Evolutionary conservation across 23 red algal genomes (phyloP).

Genomic region (Chondrus crispus): DNA sequence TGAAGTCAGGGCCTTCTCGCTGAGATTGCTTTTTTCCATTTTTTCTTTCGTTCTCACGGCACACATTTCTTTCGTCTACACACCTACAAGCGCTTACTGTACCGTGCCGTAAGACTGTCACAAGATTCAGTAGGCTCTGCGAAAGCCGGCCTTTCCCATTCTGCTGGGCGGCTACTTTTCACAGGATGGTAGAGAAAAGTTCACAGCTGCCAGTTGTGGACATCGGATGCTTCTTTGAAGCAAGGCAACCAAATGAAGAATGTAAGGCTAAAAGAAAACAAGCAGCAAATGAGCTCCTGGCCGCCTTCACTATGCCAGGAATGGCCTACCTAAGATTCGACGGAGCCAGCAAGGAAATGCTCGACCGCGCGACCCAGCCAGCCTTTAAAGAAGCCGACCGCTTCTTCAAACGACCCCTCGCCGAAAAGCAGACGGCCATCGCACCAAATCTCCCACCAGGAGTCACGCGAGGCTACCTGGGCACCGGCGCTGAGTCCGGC

Average conservation of each 20-base stretch:
- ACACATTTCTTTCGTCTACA: too few relatives aligned
- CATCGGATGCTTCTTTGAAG: background rate
- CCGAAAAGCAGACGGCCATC: background rate
- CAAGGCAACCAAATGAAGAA: background rate
- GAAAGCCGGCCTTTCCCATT: too few relatives aligned
- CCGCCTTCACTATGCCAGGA: slow-evolving; percentile 8
- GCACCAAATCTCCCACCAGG: background rate
- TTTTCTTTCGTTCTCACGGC: too few relatives aligned
- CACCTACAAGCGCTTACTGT: too few relatives aligned
- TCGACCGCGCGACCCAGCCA: background rate
- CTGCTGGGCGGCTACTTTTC: too few relatives aligned
- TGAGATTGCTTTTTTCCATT: too few relatives aligned
- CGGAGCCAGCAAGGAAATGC: background rate
- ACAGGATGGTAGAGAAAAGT: too few relatives aligned
- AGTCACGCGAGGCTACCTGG: slow-evolving; percentile 45
- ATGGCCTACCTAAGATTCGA: slow-evolving; percentile 32
- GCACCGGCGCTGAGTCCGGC: slow-evolving; percentile 28
- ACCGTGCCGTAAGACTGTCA: too few relatives aligned
- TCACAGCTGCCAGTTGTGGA: background rate
- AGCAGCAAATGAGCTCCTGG: background rate
- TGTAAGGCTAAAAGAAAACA: background rate
- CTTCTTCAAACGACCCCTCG: slow-evolving; percentile 26
- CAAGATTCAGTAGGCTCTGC: too few relatives aligned
- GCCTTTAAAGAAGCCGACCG: background rate
- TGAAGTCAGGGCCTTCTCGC: too few relatives aligned